Percentiles rank a stretch among this genome's conserved stretches.
These are phyloP conservation scores for Triadica sebifera DNA, from an alignment of 345 rosid genomes.

Conservation along the genomic window DNA sequence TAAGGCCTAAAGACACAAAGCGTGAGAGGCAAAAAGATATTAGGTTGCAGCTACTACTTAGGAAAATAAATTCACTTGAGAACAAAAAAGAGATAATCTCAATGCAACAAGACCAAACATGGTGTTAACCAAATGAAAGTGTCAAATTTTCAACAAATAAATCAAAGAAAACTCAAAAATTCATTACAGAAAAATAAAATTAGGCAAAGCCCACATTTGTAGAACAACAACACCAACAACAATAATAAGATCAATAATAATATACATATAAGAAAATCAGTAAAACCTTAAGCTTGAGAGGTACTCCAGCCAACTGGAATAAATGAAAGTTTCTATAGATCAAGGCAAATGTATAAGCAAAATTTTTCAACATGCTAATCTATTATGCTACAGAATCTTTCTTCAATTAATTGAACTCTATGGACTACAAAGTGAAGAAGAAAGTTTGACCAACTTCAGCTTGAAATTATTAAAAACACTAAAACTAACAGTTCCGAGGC, in stretches of 20 bases:
- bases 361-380: neutral
- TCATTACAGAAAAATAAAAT: neutral
- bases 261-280: neutral
- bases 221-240: neutral
- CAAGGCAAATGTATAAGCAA: neutral
- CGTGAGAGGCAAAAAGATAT: neutral
- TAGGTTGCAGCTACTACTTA: neutral
- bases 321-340: neutral
- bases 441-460: neutral
- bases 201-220: neutral
- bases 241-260: neutral
- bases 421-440: neutral
- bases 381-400: neutral
- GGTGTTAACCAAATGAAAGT: neutral
- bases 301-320: neutral
- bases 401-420: neutral
- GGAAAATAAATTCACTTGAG: neutral
- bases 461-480: neutral
- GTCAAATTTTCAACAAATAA: neutral
- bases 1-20: slow-evolving; percentile 43
- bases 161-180: neutral
- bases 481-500: neutral
- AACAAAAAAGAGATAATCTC: neutral
- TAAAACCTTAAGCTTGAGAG: neutral
- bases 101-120: neutral